These are phyloP conservation scores for Taxillus chinensis DNA, from an alignment of 164 flowering plant genomes.

Conservation along the genomic window DNA sequence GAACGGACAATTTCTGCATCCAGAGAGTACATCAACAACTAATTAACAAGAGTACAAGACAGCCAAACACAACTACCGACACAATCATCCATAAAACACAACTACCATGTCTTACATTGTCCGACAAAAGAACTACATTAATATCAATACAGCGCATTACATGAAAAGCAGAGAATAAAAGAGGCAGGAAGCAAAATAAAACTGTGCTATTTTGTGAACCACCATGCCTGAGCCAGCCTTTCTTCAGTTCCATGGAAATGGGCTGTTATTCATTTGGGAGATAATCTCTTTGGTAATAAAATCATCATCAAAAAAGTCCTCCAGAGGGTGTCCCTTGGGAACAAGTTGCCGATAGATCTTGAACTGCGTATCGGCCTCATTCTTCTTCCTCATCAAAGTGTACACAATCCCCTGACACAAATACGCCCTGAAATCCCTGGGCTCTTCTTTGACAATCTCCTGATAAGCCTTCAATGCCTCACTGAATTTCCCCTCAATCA, in stretches of 20 bases:
- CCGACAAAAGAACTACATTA: too few relatives aligned
- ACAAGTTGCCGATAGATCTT: slow-evolving; percentile 63
- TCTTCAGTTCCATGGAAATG: slow-evolving; percentile 25
- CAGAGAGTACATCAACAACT: too few relatives aligned
- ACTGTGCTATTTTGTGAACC: neutral
- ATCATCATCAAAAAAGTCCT: slow-evolving; percentile 53
- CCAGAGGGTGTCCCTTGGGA: slow-evolving; percentile 77
- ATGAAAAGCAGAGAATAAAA: neutral
- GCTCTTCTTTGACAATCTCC: slow-evolving; percentile 77
- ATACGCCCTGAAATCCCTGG: slow-evolving; percentile 86
- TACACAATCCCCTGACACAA: slow-evolving; percentile 87
- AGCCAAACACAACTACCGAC: too few relatives aligned
- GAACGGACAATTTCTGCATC: too few relatives aligned
- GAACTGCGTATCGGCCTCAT: slow-evolving; percentile 70
- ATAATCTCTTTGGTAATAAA: slow-evolving; percentile 55
- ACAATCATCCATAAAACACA: too few relatives aligned
- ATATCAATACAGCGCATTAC: too few relatives aligned
- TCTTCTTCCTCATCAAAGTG: slow-evolving; percentile 53
- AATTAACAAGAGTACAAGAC: too few relatives aligned
- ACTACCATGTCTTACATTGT: too few relatives aligned
- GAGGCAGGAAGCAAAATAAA: neutral
- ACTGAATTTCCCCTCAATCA: slow-evolving; percentile 43
- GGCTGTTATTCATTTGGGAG: slow-evolving; percentile 39
- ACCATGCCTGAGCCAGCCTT: neutral
- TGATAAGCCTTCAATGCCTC: slow-evolving; percentile 76